Evolutionary conservation across 2,329 filamentous ascomycete species (phyloP).

Genomic region (Beauveria asiatica): DNA sequence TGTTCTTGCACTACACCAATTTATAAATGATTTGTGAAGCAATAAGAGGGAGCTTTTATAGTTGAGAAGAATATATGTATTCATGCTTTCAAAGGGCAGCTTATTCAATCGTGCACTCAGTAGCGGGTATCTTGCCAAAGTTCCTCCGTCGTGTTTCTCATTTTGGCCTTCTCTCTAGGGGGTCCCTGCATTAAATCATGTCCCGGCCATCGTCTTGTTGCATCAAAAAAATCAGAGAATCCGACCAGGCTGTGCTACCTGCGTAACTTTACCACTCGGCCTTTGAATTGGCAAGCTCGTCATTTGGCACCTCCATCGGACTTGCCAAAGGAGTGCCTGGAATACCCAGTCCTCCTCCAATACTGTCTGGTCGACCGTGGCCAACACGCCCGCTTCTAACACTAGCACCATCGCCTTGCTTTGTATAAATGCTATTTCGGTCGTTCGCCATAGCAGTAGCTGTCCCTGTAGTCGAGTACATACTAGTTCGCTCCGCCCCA

Average conservation of each 20-base stretch:
- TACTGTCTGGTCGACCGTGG: conserved; percentile 74
- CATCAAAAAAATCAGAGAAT: background rate
- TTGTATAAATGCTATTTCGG: conserved; percentile 72
- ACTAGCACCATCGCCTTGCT: conserved; percentile 63
- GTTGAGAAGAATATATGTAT: background rate
- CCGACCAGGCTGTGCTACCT: background rate
- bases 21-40: background rate
- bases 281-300: conserved; percentile 17
- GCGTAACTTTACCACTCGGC: background rate
- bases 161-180: background rate
- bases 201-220: background rate
- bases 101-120: background rate
- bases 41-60: background rate
- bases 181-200: background rate
- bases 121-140: conserved; percentile 8
- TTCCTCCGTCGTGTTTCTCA: background rate
- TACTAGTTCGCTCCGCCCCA: conserved; percentile 59
- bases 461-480: conserved; percentile 70
- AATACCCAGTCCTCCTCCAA: conserved; percentile 64
- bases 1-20: no score
- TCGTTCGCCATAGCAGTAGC: conserved; percentile 62
- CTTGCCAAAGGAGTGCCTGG: conserved; percentile 55
- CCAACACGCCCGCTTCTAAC: conserved; percentile 69
- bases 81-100: background rate
- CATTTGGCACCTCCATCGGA: conserved; percentile 36